Base-by-base conservation (phyloP, 2,329 filamentous ascomycete species). In the Ophiocordyceps camponoti-saundersi region DNA sequence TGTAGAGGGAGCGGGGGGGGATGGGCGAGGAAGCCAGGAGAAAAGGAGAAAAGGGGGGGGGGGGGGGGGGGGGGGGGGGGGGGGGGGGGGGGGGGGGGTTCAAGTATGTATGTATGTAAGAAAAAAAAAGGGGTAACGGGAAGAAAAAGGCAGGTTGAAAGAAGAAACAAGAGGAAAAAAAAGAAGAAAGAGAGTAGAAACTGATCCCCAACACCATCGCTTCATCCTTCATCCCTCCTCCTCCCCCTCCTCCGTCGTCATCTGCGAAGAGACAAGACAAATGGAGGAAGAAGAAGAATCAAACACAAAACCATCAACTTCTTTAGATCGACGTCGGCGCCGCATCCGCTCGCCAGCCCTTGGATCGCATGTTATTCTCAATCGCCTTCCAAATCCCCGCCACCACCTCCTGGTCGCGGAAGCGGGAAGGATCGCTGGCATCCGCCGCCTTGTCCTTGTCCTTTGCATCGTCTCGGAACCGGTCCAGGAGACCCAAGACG, bases 361-460 rank as follows among this genome's bases (percentile, higher is more conserved):
- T 86, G 50, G 73, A 72, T 57, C 81, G 75, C 92, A 98, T 96
- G 52, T 84, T 83, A 53, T 73, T 74, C 71, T 96, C 92, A 52
- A 98, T 84, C 5, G 77, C 71, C 58, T 83, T 84, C 92, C 92
- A 98, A 51, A 98, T 86, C 49, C 79, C 73, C 71, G 96, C 92
- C 11, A 95, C 87, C 18, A 93, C 80, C 68, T 96, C 92, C 45
- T 89, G 75, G 65, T 98, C 92, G 55, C 90, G 74, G 80, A 90
- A 96, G 13, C 73, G 69, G 49, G 73, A 73, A 20, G 67, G 63
- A 51, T 78, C 73, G 3, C 5, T 70, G 64, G 15, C 70, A 69
- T 42, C 73, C 6, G 6, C 13, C 15, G 15, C 16, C 15, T n/a
- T 79, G 80, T 78, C 83, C 23, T 4, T 8, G 3, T 3, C 13